phyloP scores from a whole-genome alignment of 192 early-diverging fungal species.

The Linnemannia schmuckeri region DNA sequence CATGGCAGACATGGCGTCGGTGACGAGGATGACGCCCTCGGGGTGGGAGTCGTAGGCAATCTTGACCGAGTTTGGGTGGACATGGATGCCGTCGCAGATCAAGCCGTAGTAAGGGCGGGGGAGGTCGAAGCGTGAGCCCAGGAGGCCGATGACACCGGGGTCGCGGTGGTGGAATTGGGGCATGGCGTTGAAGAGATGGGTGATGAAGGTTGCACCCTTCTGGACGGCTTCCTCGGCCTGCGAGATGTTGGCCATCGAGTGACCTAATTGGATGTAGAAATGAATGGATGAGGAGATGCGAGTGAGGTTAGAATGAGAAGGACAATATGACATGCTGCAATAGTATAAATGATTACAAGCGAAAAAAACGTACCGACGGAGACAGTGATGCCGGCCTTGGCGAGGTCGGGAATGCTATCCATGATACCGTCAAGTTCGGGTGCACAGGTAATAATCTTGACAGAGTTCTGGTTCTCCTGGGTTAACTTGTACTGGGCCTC shows the following conservation, averaged over 20 bases:
- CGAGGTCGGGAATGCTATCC: constrained; percentile 74
- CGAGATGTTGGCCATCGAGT: constrained; percentile 75
- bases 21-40: constrained; percentile 80
- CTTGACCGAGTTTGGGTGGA: constrained; percentile 83
- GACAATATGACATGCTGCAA: neutral
- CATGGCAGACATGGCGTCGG: constrained; percentile 85
- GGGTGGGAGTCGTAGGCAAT: constrained; percentile 89
- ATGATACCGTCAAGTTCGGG: constrained; percentile 83
- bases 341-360: neutral
- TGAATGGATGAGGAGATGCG: neutral
- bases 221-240: constrained; percentile 72
- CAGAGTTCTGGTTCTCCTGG: constrained; percentile 63
- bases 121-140: constrained; percentile 67
- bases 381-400: constrained; percentile 73
- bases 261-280: constrained; percentile 54
- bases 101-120: constrained; percentile 86
- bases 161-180: constrained; percentile 90
- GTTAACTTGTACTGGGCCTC: constrained; percentile 31
- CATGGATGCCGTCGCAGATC: constrained; percentile 88
- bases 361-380: constrained; percentile 63
- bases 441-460: constrained; percentile 82
- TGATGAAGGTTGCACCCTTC: constrained; percentile 79
- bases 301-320: neutral
- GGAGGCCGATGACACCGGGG: constrained; percentile 82
- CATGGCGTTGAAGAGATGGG: constrained; percentile 92